Evolutionary conservation across 768 basidiomycete species (phyloP).

Genomic region (Tylopilus plumbeoviolaceoides): DNA sequence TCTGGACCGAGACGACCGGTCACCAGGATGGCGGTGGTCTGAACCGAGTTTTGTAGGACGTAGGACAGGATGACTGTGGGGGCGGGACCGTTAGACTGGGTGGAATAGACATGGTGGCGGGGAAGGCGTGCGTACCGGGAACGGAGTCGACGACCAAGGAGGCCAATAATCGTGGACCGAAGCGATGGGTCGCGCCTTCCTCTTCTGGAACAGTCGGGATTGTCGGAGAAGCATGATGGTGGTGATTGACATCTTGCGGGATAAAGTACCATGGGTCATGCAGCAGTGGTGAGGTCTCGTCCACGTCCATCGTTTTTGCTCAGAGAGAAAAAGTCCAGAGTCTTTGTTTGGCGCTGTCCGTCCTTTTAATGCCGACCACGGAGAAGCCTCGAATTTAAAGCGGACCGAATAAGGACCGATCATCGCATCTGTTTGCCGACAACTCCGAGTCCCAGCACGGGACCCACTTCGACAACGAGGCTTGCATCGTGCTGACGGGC

Average conservation of each 20-base stretch:
- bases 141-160: constrained; percentile 54
- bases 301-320: constrained; percentile 8
- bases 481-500: constrained; percentile 29
- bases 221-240: constrained; percentile 8
- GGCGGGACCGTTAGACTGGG: not conserved
- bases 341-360: not conserved
- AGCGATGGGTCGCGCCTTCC: constrained; percentile 23
- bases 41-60: constrained; percentile 69
- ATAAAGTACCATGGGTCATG: constrained; percentile 4
- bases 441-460: not conserved
- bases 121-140: constrained; percentile 41
- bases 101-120: not conserved
- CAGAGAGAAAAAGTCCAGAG: constrained; percentile 8
- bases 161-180: constrained; percentile 35
- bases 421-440: not conserved
- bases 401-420: no score
- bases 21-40: constrained; percentile 60
- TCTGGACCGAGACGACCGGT: constrained; percentile 65
- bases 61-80: constrained; percentile 62
- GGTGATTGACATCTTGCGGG: constrained; percentile 3
- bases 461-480: constrained; percentile 19
- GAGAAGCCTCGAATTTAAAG: no score
- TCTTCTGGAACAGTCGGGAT: constrained; percentile 22
- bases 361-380: constrained; percentile 13
- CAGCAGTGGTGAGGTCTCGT: constrained; percentile 34